These are phyloP conservation scores for Trichoderma polysporum DNA, from an alignment of 2,329 filamentous ascomycete species.

Conservation along the genomic window DNA sequence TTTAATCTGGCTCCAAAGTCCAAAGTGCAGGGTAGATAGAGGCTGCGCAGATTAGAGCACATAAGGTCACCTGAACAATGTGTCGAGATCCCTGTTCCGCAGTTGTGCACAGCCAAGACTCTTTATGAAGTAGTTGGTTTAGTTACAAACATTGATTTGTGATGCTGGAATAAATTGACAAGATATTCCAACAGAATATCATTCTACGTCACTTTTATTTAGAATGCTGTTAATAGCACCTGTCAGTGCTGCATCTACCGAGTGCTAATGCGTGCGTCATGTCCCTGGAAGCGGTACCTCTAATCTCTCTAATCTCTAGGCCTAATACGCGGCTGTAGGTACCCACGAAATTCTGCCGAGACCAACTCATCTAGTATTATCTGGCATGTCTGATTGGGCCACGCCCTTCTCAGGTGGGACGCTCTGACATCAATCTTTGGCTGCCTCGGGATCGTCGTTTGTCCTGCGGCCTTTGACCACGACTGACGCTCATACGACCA, in stretches of 20 bases:
- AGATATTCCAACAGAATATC: neutral
- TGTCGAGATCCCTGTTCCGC: neutral
- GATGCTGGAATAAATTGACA: neutral
- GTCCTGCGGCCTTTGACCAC: neutral
- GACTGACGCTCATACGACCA: neutral
- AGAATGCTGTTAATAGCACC: neutral
- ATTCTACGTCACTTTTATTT: neutral
- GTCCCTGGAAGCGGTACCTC: neutral
- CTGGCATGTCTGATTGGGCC: constrained; percentile 2
- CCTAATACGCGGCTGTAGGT: neutral
- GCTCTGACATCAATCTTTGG: constrained; percentile 21
- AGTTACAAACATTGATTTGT: neutral
- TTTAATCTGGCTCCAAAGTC: neutral
- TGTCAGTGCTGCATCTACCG: neutral
- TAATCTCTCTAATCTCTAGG: too few species aligned
- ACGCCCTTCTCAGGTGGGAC: neutral
- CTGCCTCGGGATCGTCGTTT: neutral
- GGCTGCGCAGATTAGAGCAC: too few species aligned
- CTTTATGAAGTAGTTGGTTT: neutral
- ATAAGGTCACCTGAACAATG: neutral
- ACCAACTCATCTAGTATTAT: too few species aligned
- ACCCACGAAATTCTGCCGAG: neutral
- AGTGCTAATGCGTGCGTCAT: neutral
- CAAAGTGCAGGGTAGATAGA: neutral
- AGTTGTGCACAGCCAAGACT: neutral